Evolutionary conservation across 1,284 basidiomycete species (phyloP), one percentile per base, ranked within the genome.

Genomic region (Microbotryomycetes sp.): DNA sequence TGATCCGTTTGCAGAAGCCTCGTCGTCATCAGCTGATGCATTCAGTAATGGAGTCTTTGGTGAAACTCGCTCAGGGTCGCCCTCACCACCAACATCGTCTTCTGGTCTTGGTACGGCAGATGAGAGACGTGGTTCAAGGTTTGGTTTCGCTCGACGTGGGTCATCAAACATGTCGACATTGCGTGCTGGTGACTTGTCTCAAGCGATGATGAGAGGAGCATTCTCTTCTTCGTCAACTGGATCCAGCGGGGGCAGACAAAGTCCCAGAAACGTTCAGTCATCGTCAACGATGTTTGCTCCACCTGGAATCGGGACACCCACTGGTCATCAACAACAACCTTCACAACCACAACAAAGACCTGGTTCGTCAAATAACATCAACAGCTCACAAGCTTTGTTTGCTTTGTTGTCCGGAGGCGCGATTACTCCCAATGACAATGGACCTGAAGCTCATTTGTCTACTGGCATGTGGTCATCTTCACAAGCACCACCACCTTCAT

Each of bases 1-100:
- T 49, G 66, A 68, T 19, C 66, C 66, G 6, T 68, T 68, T 55
- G 59, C 66, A 4, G 66, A 67, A 19, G 49, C 29, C 52, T 59
- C 16, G 53, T 42, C 14, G 58, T 52, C 45, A 56, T 58, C 3
- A 58, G 59, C 57, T 54, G 51, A 48, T 57, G 59, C 45, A 30
- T 62, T 1, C 49, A 56, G 19, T 60, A 57, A 14, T 48, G 5
- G 45, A 42, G 54, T 3, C 54, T 26, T 29, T 56, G 26, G 46
- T 29, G 1, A n/a, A 4, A 29, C 14, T 23, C 42, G 36, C 60
- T 50, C 56, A 15, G 56, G 46, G 6, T 48, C 36, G 16, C 48
- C 32, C 31, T 53, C 58, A 15, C 42, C 19, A 12, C 14, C 51
- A 1, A n/a, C 54, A 6, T 64, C 66, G 28, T 61, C 66, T 3